A percentile compares a stretch with the other conserved stretches of the same genome.
Evolutionary conservation across 2,329 filamentous ascomycete genomes (phyloP).

Genomic region (Fragosphaeria purpurea): DNA sequence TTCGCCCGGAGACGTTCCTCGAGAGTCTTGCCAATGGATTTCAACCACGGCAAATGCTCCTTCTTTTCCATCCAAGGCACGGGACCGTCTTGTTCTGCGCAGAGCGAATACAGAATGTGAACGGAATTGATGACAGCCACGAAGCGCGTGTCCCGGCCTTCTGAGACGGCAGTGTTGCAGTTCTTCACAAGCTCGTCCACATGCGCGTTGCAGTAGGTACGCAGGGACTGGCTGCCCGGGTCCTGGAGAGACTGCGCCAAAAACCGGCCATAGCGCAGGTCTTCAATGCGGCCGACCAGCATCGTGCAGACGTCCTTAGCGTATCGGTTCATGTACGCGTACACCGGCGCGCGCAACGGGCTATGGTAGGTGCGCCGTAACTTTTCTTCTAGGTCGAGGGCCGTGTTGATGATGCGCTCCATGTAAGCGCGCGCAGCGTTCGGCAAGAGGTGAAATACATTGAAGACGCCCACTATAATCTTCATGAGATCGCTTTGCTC

Average conservation of each 20-base stretch:
- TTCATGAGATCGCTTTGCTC: conserved; percentile 92
- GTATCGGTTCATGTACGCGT: conserved; percentile 90
- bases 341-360: conserved; percentile 81
- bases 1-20: conserved; percentile 64
- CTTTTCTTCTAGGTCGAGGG: conserved; percentile 78
- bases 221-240: conserved; percentile 61
- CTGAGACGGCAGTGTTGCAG: conserved; percentile 52
- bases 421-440: conserved; percentile 85
- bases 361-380: conserved; percentile 81
- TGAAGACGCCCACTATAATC: conserved; percentile 87
- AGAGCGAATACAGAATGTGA: conserved; percentile 72
- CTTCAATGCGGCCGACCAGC: conserved; percentile 68
- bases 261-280: conserved; percentile 81
- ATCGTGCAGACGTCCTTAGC: conserved; percentile 77
- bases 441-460: conserved; percentile 94
- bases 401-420: conserved; percentile 76
- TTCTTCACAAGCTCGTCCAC: conserved; percentile 61
- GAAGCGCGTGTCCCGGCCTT: conserved; percentile 59
- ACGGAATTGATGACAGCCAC: conserved; percentile 76
- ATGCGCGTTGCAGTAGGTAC: conserved; percentile 64
- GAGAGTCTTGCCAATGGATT: conserved; percentile 63
- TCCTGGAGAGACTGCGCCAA: conserved; percentile 78
- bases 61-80: conserved; percentile 69
- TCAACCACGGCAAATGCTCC: conserved; percentile 50
- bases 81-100: conserved; percentile 32